Conservation (phyloP, 768 basidiomycete species). For the Udeniomyces megalosporus region DNA sequence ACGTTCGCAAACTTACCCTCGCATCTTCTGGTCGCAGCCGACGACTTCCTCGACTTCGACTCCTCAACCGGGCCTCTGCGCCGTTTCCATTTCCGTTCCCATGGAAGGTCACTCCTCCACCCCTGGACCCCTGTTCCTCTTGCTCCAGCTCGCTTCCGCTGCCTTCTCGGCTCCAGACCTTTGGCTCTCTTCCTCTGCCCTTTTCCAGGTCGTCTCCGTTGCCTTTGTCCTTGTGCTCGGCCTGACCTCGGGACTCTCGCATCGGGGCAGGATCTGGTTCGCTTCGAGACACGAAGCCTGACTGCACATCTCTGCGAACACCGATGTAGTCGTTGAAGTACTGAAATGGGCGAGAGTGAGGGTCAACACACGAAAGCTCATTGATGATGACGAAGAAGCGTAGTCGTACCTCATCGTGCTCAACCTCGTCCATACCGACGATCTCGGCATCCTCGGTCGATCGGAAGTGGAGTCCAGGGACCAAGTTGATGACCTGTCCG, state of each 20-base stretch:
- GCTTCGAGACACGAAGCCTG: not conserved
- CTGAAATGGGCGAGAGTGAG: not conserved
- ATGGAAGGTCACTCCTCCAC: not conserved
- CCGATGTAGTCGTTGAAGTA: constrained; percentile 8
- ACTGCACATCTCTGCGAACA: constrained; percentile 6
- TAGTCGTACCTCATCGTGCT: constrained; percentile 5
- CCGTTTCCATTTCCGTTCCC: not conserved
- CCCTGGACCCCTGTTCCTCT: not conserved
- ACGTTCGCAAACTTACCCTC: too few relatives aligned
- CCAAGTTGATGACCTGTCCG: constrained; percentile 68
- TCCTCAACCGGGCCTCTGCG: not conserved
- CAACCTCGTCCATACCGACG: constrained; percentile 62
- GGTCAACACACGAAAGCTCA: not conserved
- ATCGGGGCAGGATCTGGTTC: not conserved
- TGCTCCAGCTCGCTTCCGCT: not conserved
- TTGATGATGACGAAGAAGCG: not conserved
- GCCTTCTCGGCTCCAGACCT: not conserved
- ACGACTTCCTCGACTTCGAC: not conserved
- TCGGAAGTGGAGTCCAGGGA: constrained; percentile 60
- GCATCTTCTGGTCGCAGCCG: not conserved
- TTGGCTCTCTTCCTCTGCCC: not conserved
- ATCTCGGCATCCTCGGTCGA: constrained; percentile 34
- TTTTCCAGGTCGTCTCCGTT: not conserved
- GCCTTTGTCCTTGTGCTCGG: too few relatives aligned
- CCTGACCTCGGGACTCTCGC: not conserved